Conservation (phyloP, 495 filamentous ascomycete genomes). For the Venustampulla echinocandica region DNA sequence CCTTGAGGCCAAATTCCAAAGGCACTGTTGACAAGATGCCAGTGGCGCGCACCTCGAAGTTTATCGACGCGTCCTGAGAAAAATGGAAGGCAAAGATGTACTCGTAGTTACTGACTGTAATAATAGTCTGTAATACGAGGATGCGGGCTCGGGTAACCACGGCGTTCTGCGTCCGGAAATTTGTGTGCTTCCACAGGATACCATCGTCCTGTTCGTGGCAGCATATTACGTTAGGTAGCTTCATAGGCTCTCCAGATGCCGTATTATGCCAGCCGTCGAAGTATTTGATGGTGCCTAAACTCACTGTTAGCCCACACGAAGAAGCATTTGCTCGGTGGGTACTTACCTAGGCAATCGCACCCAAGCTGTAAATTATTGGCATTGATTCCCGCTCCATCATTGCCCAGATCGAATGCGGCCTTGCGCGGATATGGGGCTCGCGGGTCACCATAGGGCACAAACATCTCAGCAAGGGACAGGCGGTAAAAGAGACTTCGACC, state of each 20-base stretch:
- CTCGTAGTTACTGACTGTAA: constrained; percentile 77
- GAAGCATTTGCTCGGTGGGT: too few species aligned
- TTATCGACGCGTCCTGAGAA: constrained; percentile 70
- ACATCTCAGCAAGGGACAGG: constrained; percentile 65
- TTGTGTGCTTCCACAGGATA: constrained; percentile 58
- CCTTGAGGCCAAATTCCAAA: constrained; percentile 55
- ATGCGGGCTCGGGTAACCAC: constrained; percentile 51
- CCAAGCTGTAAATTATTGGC: constrained; percentile 65
- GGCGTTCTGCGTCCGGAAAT: constrained; percentile 50
- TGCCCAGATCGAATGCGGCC: constrained; percentile 68
- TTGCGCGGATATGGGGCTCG: constrained; percentile 66
- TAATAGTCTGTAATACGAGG: constrained; percentile 61
- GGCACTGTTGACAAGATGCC: constrained; percentile 70
- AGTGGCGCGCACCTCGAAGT: constrained; percentile 73
- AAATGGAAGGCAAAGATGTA: constrained; percentile 79
- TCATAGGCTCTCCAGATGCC: constrained; percentile 43
- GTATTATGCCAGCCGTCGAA: constrained; percentile 3
- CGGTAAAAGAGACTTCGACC: constrained; percentile 58
- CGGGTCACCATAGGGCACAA: constrained; percentile 68
- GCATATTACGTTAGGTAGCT: constrained; percentile 47
- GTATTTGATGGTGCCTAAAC: neutral
- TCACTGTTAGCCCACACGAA: neutral
- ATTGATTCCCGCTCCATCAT: constrained; percentile 62
- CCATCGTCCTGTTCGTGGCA: constrained; percentile 62
- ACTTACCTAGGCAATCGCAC: constrained; percentile 17